phyloP scores from a whole-genome alignment of 345 rosid genomes.

The Tarenaya hassleriana region DNA sequence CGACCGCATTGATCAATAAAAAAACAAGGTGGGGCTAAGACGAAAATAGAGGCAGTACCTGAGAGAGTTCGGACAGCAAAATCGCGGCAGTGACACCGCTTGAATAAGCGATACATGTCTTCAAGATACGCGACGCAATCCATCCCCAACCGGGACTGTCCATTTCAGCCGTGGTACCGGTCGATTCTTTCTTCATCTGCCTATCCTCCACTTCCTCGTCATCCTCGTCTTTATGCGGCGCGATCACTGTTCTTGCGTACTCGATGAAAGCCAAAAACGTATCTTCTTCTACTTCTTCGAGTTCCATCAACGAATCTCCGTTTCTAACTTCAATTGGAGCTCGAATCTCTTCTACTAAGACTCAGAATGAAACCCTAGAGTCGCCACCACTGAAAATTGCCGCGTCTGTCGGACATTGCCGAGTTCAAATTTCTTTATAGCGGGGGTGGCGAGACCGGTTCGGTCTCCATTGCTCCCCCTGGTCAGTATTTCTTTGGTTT shows the following conservation, averaged over 20 bases:
- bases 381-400: slow-evolving; percentile 12
- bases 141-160: slow-evolving; percentile 76
- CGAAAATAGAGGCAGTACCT: slow-evolving; percentile 36
- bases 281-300: slow-evolving; percentile 38
- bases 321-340: slow-evolving; percentile 17
- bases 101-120: slow-evolving; percentile 72
- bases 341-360: not conserved
- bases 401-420: slow-evolving; percentile 7
- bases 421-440: slow-evolving; percentile 6
- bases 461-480: too few species aligned
- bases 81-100: slow-evolving; percentile 92
- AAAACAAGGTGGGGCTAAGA: not conserved
- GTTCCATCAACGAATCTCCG: slow-evolving; percentile 34
- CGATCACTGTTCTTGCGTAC: slow-evolving; percentile 50
- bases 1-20: not conserved
- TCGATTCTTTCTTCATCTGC: slow-evolving; percentile 5
- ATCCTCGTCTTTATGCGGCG: slow-evolving; percentile 35
- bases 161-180: slow-evolving; percentile 21
- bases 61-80: slow-evolving; percentile 75
- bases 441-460: too few species aligned
- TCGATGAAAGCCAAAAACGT: slow-evolving; percentile 74
- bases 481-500: not conserved
- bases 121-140: slow-evolving; percentile 68
- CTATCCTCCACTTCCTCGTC: not conserved
- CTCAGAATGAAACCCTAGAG: slow-evolving; percentile 22